These are phyloP conservation scores for Lecanosticta acicola DNA, from an alignment of 2,329 filamentous ascomycete genomes.

Conservation along the genomic window DNA sequence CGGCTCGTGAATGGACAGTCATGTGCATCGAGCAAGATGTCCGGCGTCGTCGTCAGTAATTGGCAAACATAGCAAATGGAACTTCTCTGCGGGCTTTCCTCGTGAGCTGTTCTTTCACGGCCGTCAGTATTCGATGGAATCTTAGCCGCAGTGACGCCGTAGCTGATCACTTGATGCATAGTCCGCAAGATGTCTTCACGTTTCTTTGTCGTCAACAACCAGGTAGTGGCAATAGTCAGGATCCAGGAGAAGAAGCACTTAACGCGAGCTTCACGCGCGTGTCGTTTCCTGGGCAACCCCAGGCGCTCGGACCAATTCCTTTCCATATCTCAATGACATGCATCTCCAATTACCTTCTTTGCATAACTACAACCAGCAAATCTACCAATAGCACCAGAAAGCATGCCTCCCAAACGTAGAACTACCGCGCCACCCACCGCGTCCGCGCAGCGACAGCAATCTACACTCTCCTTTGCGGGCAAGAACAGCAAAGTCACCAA, in stretches of 20 bases:
- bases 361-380: not conserved
- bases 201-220: not conserved
- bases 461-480: conserved; percentile 59
- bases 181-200: too few species aligned
- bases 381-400: not conserved
- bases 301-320: not conserved
- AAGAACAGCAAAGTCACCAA: conserved; percentile 51
- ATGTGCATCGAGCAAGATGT: too few species aligned
- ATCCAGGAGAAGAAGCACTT: not conserved
- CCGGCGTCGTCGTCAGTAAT: too few species aligned
- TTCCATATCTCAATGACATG: not conserved
- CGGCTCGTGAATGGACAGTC: too few species aligned
- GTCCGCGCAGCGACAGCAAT: conserved; percentile 44
- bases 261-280: conserved; percentile 1
- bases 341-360: not conserved
- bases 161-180: too few species aligned
- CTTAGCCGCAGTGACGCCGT: too few species aligned
- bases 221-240: not conserved
- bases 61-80: too few species aligned
- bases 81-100: too few species aligned
- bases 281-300: conserved; percentile 1
- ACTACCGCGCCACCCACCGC: conserved; percentile 37
- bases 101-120: too few species aligned
- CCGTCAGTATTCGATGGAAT: too few species aligned
- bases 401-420: conserved; percentile 44